Evolutionary conservation across 2,329 filamentous ascomycete species (phyloP).

Genomic region (Aspergillus glaucus): DNA sequence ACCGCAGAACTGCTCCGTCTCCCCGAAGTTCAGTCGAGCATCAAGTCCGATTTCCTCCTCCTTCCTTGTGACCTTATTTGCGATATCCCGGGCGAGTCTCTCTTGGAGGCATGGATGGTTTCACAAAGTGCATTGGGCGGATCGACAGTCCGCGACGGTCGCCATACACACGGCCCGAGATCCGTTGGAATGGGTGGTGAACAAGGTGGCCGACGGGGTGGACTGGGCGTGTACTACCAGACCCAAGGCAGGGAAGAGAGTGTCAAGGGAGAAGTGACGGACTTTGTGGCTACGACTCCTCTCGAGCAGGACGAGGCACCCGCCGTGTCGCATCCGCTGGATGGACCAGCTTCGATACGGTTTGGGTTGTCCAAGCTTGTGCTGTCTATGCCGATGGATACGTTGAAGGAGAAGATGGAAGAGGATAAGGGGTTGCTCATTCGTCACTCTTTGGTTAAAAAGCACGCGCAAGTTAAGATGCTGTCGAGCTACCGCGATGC

Average conservation of each 20-base stretch:
- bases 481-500: conserved; percentile 80
- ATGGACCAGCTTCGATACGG: conserved; percentile 55
- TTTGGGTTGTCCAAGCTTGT: conserved; percentile 69
- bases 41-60: conserved; percentile 82
- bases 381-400: conserved; percentile 83
- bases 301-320: conserved; percentile 49
- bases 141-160: conserved; percentile 46
- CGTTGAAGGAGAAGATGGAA: conserved; percentile 74
- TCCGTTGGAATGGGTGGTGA: conserved; percentile 49
- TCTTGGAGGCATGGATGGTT: conserved; percentile 90
- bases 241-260: conserved; percentile 65
- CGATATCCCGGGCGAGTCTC: conserved; percentile 73
- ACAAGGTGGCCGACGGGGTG: conserved; percentile 61
- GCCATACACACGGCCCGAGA: conserved; percentile 34
- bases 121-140: conserved; percentile 64
- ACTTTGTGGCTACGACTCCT: conserved; percentile 77
- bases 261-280: conserved; percentile 85
- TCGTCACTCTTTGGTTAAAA: conserved; percentile 67
- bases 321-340: conserved; percentile 49
- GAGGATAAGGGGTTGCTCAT: conserved; percentile 62
- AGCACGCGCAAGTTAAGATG: conserved; percentile 71
- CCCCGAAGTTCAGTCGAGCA: conserved; percentile 69
- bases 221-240: conserved; percentile 84
- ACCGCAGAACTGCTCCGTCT: conserved; percentile 84
- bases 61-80: conserved; percentile 91